Base-by-base conservation (phyloP, 2,329 filamentous ascomycete genomes). In the Calonectria ilicicola region DNA sequence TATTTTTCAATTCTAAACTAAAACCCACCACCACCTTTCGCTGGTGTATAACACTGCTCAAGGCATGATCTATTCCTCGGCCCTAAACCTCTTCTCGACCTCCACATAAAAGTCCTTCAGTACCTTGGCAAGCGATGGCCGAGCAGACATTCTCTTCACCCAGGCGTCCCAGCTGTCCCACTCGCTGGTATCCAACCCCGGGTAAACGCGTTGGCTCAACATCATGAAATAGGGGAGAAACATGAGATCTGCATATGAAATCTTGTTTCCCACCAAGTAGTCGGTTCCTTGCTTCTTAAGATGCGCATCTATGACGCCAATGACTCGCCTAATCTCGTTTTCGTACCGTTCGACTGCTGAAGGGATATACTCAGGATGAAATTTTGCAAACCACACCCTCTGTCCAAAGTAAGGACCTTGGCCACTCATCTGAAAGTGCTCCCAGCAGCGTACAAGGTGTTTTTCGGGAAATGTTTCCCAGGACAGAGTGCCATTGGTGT, bases 361-460 rank as follows among this genome's bases (percentile, higher is more conserved):
- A 0, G 73, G 78, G 19, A 83, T 19, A 72, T 76, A 72, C 23
- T 78, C 78, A 8, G 72, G 76, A 35, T 82, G 75, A 29, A 69
- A 72, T 9, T 19, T 44, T 5, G 46, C 35, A 65, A 80, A 81
- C 75, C 78, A 80, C 29, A 72, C 69, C 58, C 71, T 71, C 63
- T 76, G 80, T 46, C 79, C 80, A 44, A 77, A 81, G 56, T 82
- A 83, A 12, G 81, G 82, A 2, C 81, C 82, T 67, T 83, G 81
- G 1, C 74, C 76, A 44, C 72, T 74, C 58, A 75, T 76, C 44
- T 78, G 75, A 44, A 79, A 79, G 65, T 76, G 69, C 19, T 70
- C 53, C 75, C 74, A 78, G 5, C 65, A 32, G 12, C 72, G 73
- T 10, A 73, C 65, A 10, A 70, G 49, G 46, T 75, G 65, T n/a